A percentile compares a stretch with the other conserved stretches of the same genome.
Conservation (phyloP, 805 yeast species). For the Wickerhamomyces canadensis region DNA sequence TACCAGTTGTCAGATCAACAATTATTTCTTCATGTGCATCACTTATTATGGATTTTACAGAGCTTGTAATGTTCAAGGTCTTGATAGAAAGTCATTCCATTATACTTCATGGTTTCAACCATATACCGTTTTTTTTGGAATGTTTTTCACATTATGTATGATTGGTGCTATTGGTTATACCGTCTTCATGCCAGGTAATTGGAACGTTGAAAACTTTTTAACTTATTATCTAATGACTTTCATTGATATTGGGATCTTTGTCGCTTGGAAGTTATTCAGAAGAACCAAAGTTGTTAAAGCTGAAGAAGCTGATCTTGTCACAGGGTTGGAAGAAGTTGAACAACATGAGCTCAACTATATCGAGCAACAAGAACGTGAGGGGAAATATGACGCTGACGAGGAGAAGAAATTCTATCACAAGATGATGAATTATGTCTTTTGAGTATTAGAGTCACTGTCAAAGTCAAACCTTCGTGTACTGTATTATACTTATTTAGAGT, state of each 20-base stretch:
- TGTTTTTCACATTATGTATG: slow-evolving; percentile 42
- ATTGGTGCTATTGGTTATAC: slow-evolving; percentile 60
- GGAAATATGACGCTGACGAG: slow-evolving; percentile 1
- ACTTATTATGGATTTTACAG: slow-evolving; percentile 60
- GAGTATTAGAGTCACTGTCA: background rate
- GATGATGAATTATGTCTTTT: slow-evolving; percentile 15
- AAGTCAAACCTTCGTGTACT: too few species aligned
- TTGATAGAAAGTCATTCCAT: slow-evolving; percentile 33
- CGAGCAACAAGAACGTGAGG: slow-evolving; percentile 6
- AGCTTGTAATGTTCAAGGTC: slow-evolving; percentile 50
- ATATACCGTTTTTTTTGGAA: slow-evolving; percentile 44
- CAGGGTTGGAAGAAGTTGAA: slow-evolving; percentile 53
- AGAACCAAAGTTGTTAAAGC: slow-evolving; percentile 41
- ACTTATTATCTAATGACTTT: slow-evolving; percentile 73
- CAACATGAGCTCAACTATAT: slow-evolving; percentile 40
- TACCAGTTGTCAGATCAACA: slow-evolving; percentile 61
- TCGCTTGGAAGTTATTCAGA: slow-evolving; percentile 43
- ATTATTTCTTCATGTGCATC: slow-evolving; percentile 50
- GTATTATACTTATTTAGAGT: too few species aligned
- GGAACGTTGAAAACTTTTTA: slow-evolving; percentile 60
- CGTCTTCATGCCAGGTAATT: slow-evolving; percentile 63
- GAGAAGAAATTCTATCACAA: slow-evolving; percentile 3
- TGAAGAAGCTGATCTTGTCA: slow-evolving; percentile 45
- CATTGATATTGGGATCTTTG: slow-evolving; percentile 38
- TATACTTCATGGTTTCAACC: slow-evolving; percentile 59